Conservation (phyloP, 2,329 filamentous ascomycete species). For the Verticillium albo-atrum region DNA sequence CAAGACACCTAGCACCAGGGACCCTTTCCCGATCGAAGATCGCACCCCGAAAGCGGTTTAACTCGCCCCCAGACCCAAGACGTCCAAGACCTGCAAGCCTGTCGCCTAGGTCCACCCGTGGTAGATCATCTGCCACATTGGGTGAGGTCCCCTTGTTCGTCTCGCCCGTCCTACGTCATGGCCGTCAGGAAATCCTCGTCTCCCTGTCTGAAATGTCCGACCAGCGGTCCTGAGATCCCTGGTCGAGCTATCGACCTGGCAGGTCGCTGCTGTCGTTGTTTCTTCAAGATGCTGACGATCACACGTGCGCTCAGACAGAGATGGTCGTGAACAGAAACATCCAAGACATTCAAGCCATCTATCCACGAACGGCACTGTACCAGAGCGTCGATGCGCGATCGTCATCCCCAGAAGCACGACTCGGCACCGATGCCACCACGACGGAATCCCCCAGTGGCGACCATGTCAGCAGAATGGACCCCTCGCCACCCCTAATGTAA, state of each 20-base stretch:
- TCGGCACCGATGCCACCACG: background rate
- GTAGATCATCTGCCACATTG: background rate
- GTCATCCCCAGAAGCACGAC: background rate
- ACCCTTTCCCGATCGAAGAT: conserved; percentile 11
- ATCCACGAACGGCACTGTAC: background rate
- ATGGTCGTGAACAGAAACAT: background rate
- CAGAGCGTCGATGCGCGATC: background rate
- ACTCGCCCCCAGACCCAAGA: conserved; percentile 4
- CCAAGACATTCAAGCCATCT: background rate
- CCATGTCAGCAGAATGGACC: background rate
- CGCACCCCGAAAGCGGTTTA: conserved; percentile 7
- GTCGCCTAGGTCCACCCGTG: background rate
- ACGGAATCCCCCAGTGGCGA: background rate
- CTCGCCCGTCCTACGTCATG: background rate
- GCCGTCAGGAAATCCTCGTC: background rate
- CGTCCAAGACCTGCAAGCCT: conserved; percentile 12
- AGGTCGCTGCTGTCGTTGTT: background rate
- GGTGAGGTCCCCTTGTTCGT: background rate
- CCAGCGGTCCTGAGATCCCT: background rate
- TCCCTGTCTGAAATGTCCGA: background rate
- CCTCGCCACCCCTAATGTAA: background rate
- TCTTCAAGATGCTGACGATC: background rate
- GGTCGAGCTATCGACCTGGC: background rate
- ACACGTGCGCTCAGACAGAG: background rate
- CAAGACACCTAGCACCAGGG: background rate